Conservation (phyloP, 768 basidiomycete genomes). For the Saitozyma podzolica region DNA sequence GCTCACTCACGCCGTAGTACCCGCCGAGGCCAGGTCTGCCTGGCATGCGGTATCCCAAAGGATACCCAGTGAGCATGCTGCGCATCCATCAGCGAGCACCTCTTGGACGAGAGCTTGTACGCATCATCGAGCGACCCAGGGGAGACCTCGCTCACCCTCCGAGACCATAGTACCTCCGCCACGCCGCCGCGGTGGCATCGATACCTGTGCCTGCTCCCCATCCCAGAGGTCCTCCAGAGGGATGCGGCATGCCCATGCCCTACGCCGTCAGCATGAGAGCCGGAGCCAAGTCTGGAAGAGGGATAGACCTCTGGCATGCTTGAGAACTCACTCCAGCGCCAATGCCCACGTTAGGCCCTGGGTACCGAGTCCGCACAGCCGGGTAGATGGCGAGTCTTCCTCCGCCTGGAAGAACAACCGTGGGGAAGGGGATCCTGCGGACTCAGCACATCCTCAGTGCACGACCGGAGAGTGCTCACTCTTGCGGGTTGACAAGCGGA, state of each 20-base stretch:
- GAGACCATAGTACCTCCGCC: conserved; percentile 40
- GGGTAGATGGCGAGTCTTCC: conserved; percentile 41
- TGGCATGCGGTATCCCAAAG: conserved; percentile 22
- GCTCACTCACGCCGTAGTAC: conserved; percentile 39
- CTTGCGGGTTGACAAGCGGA: conserved; percentile 43
- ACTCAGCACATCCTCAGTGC: background rate
- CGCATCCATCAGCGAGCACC: background rate
- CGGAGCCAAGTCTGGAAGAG: background rate
- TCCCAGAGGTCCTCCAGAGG: conserved; percentile 23
- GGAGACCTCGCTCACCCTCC: conserved; percentile 26
- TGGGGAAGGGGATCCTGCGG: conserved; percentile 39
- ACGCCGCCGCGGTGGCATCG: conserved; percentile 42
- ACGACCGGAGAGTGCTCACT: conserved; percentile 20
- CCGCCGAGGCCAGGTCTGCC: conserved; percentile 39
- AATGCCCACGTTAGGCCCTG: conserved; percentile 37
- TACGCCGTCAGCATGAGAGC: conserved; percentile 7
- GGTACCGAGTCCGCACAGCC: conserved; percentile 38
- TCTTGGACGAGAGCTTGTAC: background rate
- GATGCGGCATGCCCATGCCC: conserved; percentile 44
- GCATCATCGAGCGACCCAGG: background rate
- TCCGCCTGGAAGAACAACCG: conserved; percentile 38
- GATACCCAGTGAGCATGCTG: conserved; percentile 41
- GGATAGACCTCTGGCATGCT: background rate
- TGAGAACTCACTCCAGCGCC: conserved; percentile 37
- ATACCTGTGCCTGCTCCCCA: conserved; percentile 42